Evolutionary conservation across 441 rosid genomes (phyloP).

Genomic region (Corymbia calophylla): DNA sequence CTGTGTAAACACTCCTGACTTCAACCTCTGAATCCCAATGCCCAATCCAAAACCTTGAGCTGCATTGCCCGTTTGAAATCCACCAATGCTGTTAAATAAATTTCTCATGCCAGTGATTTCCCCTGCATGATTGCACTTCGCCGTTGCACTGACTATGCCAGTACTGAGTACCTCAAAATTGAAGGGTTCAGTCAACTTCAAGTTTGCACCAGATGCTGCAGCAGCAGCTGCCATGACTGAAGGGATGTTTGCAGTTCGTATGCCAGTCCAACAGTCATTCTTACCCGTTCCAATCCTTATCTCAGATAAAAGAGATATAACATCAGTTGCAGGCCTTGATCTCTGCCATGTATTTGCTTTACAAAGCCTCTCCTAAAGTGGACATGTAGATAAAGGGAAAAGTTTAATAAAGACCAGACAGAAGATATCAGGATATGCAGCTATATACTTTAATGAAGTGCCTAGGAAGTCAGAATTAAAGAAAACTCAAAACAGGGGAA

Average conservation of each 20-base stretch:
- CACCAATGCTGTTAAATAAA: slow-evolving; percentile 91
- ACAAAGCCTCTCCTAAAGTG: slow-evolving; percentile 81
- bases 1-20: slow-evolving; percentile 90
- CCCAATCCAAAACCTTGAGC: slow-evolving; percentile 50
- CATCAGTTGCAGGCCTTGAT: slow-evolving; percentile 81
- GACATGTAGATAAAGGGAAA: not conserved
- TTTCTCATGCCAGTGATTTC: slow-evolving; percentile 99
- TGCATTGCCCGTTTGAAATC: slow-evolving; percentile 59
- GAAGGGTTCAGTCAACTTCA: slow-evolving; percentile 76
- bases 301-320: slow-evolving; percentile 93
- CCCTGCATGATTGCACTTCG: slow-evolving; percentile 93
- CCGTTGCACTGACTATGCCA: slow-evolving; percentile 95
- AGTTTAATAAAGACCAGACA: not conserved
- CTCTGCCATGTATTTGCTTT: slow-evolving; percentile 98
- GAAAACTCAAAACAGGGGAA: not conserved
- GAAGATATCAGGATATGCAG: not conserved
- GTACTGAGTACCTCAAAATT: slow-evolving; percentile 97
- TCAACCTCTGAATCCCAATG: slow-evolving; percentile 78
- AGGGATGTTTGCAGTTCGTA: slow-evolving; percentile 88
- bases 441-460: not conserved
- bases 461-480: not conserved
- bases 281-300: slow-evolving; percentile 89
- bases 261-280: slow-evolving; percentile 88
- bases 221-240: slow-evolving; percentile 99
- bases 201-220: slow-evolving; percentile 95